Conservation (phyloP, 1,139 yeast genomes). For the Pichia sp. region DNA sequence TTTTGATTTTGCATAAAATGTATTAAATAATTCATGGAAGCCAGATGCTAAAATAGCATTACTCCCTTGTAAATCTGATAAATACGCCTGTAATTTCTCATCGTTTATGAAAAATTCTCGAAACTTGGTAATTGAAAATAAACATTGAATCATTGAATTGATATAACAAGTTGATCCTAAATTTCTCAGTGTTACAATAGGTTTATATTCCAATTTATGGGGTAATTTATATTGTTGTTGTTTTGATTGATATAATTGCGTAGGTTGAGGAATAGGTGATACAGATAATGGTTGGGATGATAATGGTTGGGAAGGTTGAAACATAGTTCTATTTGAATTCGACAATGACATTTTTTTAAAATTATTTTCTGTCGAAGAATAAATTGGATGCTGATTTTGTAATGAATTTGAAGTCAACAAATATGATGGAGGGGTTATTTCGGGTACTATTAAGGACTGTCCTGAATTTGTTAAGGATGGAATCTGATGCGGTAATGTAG, state of each 20-base stretch:
- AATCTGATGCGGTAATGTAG: background rate
- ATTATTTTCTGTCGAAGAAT: background rate
- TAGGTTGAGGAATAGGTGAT: constrained; percentile 1
- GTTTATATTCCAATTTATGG: constrained; percentile 14
- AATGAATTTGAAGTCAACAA: background rate
- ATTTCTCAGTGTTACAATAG: constrained; percentile 55
- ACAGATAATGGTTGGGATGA: background rate
- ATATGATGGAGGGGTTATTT: too few relatives aligned
- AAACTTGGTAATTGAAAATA: constrained; percentile 43
- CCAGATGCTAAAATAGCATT: constrained; percentile 24
- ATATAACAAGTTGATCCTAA: constrained; percentile 91
- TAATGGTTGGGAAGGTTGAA: background rate
- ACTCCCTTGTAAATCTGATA: constrained; percentile 19
- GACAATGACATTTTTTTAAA: too few relatives aligned
- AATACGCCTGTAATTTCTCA: constrained; percentile 11
- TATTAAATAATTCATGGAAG: constrained; percentile 26
- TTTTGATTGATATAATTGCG: background rate
- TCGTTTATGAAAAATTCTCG: constrained; percentile 33
- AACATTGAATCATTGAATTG: constrained; percentile 85
- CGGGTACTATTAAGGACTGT: too few relatives aligned
- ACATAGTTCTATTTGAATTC: background rate
- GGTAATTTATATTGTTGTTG: background rate
- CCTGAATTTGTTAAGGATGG: background rate
- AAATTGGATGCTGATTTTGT: background rate
- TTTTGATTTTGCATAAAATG: constrained; percentile 18